Percentiles rank a stretch among this genome's conserved stretches.
Conservation (phyloP, 805 yeast species). For the Blastobotrys attinorum region DNA sequence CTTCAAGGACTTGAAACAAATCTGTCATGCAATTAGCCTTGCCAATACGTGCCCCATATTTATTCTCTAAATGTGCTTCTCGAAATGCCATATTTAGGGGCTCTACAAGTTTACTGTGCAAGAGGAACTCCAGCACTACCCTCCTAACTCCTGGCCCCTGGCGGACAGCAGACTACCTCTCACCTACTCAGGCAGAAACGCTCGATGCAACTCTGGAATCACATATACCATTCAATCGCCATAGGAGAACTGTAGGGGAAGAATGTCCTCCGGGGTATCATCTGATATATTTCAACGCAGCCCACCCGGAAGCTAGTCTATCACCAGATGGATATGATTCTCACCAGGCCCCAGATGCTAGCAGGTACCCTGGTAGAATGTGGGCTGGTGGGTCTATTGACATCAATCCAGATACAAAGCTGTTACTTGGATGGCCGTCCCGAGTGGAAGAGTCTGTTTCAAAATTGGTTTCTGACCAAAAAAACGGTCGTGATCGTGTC, state of each 20-base stretch:
- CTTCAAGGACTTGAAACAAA: no score
- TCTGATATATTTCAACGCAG: constrained; percentile 59
- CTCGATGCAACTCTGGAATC: constrained; percentile 24
- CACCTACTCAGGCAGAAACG: constrained; percentile 22
- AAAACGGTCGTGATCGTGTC: constrained; percentile 22
- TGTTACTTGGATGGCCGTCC: constrained; percentile 33
- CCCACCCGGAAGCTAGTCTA: constrained; percentile 37
- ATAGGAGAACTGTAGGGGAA: constrained; percentile 12
- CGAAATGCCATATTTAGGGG: no score
- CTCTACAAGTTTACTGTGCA: no score
- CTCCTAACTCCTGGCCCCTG: constrained; percentile 20
- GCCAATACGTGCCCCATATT: no score
- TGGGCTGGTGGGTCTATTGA: constrained; percentile 70
- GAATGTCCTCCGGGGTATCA: constrained; percentile 46
- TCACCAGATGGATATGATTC: constrained; percentile 76
- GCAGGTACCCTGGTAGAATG: constrained; percentile 46
- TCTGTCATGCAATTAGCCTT: no score
- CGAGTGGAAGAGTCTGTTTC: constrained; percentile 48
- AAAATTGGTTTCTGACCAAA: constrained; percentile 11
- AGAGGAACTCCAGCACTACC: neutral
- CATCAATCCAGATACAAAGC: constrained; percentile 27
- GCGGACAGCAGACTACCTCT: constrained; percentile 23
- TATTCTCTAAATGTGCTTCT: no score
- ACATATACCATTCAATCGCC: constrained; percentile 18
- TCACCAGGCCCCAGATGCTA: constrained; percentile 55